A percentile compares a stretch with the other conserved stretches of the same genome.
phyloP scores from a whole-genome alignment of 2,329 filamentous ascomycete species.

The Sordariomycetes sp. region DNA sequence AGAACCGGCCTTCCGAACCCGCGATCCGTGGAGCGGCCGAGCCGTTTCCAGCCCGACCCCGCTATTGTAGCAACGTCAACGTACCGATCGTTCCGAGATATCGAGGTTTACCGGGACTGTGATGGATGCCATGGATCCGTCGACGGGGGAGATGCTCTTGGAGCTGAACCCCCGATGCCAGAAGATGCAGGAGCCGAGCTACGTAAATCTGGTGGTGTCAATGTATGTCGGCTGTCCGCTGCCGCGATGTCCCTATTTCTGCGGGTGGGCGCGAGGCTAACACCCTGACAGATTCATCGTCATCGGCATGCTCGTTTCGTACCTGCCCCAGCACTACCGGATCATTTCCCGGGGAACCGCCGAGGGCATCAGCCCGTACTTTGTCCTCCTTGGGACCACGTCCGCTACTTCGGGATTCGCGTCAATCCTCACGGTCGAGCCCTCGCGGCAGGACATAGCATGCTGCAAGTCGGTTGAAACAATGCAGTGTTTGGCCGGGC shows the following conservation, averaged over 20 bases:
- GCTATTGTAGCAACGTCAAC: background rate
- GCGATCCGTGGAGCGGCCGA: background rate
- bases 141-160: slow-evolving; percentile 1
- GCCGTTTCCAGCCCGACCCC: background rate
- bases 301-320: slow-evolving; percentile 81
- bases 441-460: slow-evolving; percentile 68
- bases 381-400: slow-evolving; percentile 85
- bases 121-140: slow-evolving; percentile 1
- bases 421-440: slow-evolving; percentile 83
- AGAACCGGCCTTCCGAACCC: background rate
- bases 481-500: slow-evolving; percentile 73
- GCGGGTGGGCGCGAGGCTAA: background rate
- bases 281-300: slow-evolving; percentile 57
- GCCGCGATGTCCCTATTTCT: background rate
- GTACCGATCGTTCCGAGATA: background rate
- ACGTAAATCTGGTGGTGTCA: slow-evolving; percentile 7
- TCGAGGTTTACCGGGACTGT: background rate
- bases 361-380: slow-evolving; percentile 91
- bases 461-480: slow-evolving; percentile 77
- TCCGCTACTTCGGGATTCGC: slow-evolving; percentile 82
- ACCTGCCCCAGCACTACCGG: slow-evolving; percentile 87
- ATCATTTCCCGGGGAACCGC: slow-evolving; percentile 80
- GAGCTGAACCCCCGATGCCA: slow-evolving; percentile 5
- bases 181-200: slow-evolving; percentile 8
- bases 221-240: slow-evolving; percentile 6